Evolutionary conservation across 2,329 filamentous ascomycete genomes (phyloP).

Genomic region (Exophiala spinifera): DNA sequence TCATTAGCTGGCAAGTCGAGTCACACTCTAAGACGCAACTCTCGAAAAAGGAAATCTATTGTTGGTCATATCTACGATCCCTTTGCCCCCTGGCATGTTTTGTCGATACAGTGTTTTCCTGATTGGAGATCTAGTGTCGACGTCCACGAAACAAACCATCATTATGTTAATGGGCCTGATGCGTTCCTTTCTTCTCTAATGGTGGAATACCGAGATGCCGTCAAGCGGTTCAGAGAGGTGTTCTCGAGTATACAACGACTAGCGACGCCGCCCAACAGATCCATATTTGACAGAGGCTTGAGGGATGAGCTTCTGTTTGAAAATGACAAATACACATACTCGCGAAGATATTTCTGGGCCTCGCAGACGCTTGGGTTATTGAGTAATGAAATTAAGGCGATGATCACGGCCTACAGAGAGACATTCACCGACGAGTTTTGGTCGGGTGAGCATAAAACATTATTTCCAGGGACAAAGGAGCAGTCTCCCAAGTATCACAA

Average conservation of each 20-base stretch:
- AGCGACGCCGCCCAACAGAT: constrained; percentile 54
- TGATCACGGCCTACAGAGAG: constrained; percentile 27
- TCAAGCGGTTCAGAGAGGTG: constrained; percentile 57
- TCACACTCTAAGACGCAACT: constrained; percentile 49
- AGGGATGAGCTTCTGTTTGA: constrained; percentile 30
- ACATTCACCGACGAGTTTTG: constrained; percentile 31
- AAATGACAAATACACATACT: constrained; percentile 28
- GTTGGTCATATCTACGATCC: constrained; percentile 57
- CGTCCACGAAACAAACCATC: constrained; percentile 54
- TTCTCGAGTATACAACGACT: constrained; percentile 57
- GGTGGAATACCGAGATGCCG: constrained; percentile 59
- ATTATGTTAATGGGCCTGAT: constrained; percentile 59
- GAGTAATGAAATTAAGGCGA: constrained; percentile 31
- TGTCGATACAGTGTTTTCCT: constrained; percentile 58
- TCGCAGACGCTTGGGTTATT: constrained; percentile 30
- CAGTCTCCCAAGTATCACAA: constrained; percentile 27
- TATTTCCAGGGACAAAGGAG: constrained; percentile 29
- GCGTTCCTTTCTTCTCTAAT: constrained; percentile 60
- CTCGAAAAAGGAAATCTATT: constrained; percentile 47
- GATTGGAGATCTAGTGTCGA: constrained; percentile 58
- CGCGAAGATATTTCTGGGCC: constrained; percentile 32
- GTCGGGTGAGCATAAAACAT: constrained; percentile 28
- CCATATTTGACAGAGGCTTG: constrained; percentile 28
- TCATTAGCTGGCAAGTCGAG: constrained; percentile 54
- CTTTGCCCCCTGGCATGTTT: constrained; percentile 60